Percentiles rank a stretch among this genome's conserved stretches.
These are phyloP conservation scores for Nelumbo lutea DNA, from an alignment of 164 flowering plant genomes.

Conservation along the genomic window DNA sequence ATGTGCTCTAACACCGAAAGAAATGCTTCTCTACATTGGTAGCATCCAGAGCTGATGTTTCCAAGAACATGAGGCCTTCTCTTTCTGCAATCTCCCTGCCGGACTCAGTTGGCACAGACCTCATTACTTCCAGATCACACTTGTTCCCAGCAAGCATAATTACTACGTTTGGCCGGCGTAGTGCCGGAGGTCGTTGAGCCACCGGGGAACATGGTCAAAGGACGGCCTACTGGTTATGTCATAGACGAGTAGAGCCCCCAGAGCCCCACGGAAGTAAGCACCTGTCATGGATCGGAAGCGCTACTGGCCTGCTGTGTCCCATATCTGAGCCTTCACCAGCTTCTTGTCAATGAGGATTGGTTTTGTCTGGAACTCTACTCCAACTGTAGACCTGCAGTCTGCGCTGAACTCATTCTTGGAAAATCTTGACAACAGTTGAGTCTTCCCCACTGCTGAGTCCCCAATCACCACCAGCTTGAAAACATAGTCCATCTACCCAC, in stretches of 20 bases:
- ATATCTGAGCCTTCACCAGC: slow-evolving; percentile 1
- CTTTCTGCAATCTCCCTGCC: background rate
- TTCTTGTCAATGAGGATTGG: slow-evolving; percentile 12
- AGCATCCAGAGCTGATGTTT: background rate
- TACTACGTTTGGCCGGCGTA: background rate
- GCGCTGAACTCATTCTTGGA: slow-evolving; percentile 14
- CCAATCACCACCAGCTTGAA: slow-evolving; percentile 21
- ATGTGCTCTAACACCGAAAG: background rate
- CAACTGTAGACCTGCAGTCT: slow-evolving; percentile 12
- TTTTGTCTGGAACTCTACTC: slow-evolving; percentile 19
- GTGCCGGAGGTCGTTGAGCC: background rate
- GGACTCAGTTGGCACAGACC: background rate
- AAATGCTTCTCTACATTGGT: background rate
- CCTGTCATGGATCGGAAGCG: background rate
- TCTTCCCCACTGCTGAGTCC: slow-evolving; percentile 19
- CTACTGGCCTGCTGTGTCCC: background rate
- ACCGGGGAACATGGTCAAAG: background rate
- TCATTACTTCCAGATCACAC: background rate
- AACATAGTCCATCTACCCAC: slow-evolving; percentile 10
- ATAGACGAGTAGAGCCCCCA: background rate
- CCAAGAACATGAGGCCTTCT: background rate
- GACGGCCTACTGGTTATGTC: background rate
- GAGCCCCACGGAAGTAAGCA: background rate
- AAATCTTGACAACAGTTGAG: slow-evolving; percentile 15
- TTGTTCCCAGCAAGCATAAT: too few relatives aligned